A percentile compares a stretch with the other conserved stretches of the same genome.
Conservation (phyloP, 352 stramenopile species). For the Plasmopara muralis region DNA sequence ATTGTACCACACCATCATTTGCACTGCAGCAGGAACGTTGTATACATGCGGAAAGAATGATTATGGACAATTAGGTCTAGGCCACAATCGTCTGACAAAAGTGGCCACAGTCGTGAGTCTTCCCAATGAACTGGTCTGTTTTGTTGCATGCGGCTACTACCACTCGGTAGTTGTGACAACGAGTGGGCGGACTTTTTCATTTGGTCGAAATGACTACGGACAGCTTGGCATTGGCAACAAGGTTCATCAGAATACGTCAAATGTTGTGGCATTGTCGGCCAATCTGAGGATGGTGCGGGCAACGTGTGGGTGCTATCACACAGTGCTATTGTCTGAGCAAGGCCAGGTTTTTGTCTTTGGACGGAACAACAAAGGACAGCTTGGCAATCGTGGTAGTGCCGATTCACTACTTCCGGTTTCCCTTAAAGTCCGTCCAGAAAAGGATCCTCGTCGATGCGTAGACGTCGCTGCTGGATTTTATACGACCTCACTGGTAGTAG, state of each 20-base stretch:
- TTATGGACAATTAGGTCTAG: conserved; percentile 76
- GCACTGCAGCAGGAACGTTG: conserved; percentile 55
- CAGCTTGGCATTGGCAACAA: conserved; percentile 83
- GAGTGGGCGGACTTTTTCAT: conserved; percentile 60
- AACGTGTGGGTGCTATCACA: conserved; percentile 85
- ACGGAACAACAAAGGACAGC: conserved; percentile 85
- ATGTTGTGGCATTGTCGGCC: conserved; percentile 56
- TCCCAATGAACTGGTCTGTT: conserved; percentile 69
- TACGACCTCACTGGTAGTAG: conserved; percentile 80
- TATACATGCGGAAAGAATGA: conserved; percentile 86
- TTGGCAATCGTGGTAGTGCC: conserved; percentile 77
- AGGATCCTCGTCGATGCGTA: conserved; percentile 66
- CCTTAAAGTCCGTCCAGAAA: conserved; percentile 76
- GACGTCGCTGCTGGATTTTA: conserved; percentile 84
- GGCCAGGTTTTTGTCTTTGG: conserved; percentile 82
- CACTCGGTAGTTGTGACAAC: conserved; percentile 71
- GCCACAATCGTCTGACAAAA: conserved; percentile 77
- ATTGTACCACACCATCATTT: conserved; percentile 81
- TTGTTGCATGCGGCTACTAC: conserved; percentile 84
- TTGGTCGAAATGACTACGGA: conserved; percentile 84
- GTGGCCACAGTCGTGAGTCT: conserved; percentile 45
- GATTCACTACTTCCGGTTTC: conserved; percentile 77
- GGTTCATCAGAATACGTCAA: conserved; percentile 72
- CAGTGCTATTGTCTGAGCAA: conserved; percentile 75
- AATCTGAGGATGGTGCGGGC: conserved; percentile 65